Evolutionary conservation across 176 grass and related monocot species (phyloP), one percentile per base, ranked within the genome.

Genomic region (Eleusine coracana): DNA sequence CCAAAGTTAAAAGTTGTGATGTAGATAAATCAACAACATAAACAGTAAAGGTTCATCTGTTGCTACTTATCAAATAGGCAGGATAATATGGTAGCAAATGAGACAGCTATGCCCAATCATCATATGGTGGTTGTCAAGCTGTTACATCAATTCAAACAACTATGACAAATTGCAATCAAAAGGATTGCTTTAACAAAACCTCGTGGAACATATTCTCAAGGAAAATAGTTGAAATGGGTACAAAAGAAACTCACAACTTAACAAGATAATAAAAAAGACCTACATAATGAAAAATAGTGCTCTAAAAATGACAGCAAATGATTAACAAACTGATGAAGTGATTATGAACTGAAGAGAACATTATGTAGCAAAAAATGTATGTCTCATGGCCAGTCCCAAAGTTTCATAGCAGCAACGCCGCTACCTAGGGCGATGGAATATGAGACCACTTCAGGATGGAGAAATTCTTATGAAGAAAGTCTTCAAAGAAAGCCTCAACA

Each of bases 301-400:
- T 14, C 10, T 10, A 42, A 69, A 17, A 80, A 42, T 38, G 13
- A 41, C 20, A 51, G 11, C 28, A 8, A 1, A 15, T 13, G 36
- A 48, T 7, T 31, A 46, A 46, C 6, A 16, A 63, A 5, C 7
- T 0, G 3, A 12, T 20, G 45, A 5, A 17, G 50, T 17, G 17
- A 2, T 2, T 52, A 17, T 52, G 50, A 1, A 64, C 12, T 5
- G 11, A 27, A 6, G 8, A 16, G 40, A n/a, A 38, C 21, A 51
- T 15, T n/a, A 79, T 31, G 4, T 5, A 51, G 15, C 70, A 63
- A 68, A 0, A 60, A 38, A 59, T 38, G 59, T 64, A 85, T 63
- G 71, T 60, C 78, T 62, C 85, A 81, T 75, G 85, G 71, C 60
- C 18, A 86, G 66, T 73, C 67, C 79, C 44, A 54, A 63, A 77